Base-by-base conservation (phyloP, 2,329 filamentous ascomycete genomes). In the Colletotrichum magnum region DNA sequence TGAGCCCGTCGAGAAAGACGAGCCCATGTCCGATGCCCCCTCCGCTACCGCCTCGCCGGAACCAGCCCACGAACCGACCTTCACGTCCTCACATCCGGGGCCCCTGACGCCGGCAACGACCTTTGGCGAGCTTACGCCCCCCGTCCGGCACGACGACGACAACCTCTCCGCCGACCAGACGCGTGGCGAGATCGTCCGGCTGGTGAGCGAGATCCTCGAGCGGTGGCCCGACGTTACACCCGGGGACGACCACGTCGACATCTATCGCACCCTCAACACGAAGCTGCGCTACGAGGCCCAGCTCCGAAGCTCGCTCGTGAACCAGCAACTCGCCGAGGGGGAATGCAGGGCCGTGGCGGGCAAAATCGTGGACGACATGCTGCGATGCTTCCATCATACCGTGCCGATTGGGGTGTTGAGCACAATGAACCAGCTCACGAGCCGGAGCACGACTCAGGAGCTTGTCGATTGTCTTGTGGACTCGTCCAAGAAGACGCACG, bases 331-430 rank as follows among this genome's bases (percentile, higher is more conserved):
- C 1, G 39, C 18, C 3, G 53, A 15, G 4, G 5, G 26, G 1
- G 47, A 50, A 9, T 50, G n/a, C 47, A 66, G 1, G 2, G 3
- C 45, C 1, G 5, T 21, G 6, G n/a, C 59, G 2, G n/a, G 16
- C 2, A 41, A 50, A 39, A 36, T 26, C 7, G 50, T 70, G 16
- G 24, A 58, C 12, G 28, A 53, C 4, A 39, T 70, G 45, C 12
- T 70, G 15, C 32, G 21, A 2, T 18, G 18, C 3, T 53, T 63
- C 10, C 58, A 68, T 5, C 45, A 36, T 1, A 39, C 68, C 3
- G 47, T 48, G 5, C 68, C 68, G 3, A 58, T 70, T 9, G 68
- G 68, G 3, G 41, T 70, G 12, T 26, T 70, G 2, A 63, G 58
- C 52, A 43, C 64, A 1, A 26, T 70, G 24, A 70, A 68, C 16